These are phyloP conservation scores for Lachancea sp. DNA, from an alignment of 805 yeast species.

Conservation along the genomic window DNA sequence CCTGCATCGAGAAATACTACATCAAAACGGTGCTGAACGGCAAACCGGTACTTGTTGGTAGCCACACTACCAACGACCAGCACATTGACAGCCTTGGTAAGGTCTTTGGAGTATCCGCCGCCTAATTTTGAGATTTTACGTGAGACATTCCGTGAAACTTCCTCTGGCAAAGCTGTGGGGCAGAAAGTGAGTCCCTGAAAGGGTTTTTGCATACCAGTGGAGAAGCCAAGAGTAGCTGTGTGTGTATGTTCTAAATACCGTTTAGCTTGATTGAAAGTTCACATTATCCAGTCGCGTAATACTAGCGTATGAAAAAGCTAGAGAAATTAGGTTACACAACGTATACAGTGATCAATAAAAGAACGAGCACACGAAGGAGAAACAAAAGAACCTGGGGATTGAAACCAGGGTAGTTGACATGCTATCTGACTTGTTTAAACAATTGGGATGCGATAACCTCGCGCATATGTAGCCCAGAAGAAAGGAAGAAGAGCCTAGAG, in stretches of 20 bases:
- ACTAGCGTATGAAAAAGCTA: too few species aligned
- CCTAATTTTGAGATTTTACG: conserved; percentile 49
- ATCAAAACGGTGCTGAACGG: conserved; percentile 26
- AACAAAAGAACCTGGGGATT: too few species aligned
- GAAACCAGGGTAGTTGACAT: too few species aligned
- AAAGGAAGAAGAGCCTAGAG: too few species aligned
- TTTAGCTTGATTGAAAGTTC: not conserved
- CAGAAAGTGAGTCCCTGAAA: conserved; percentile 47
- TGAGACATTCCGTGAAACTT: conserved; percentile 39
- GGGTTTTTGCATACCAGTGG: conserved; percentile 26
- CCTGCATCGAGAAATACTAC: conserved; percentile 20
- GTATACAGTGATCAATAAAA: too few species aligned
- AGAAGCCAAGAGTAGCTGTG: not conserved
- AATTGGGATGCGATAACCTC: too few species aligned
- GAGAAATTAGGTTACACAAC: too few species aligned
- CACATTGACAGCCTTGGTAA: conserved; percentile 55
- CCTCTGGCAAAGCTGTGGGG: conserved; percentile 45
- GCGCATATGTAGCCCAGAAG: too few species aligned
- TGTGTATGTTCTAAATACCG: not conserved
- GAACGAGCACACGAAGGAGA: too few species aligned
- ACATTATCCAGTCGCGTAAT: too few species aligned
- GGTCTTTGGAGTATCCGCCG: conserved; percentile 48
- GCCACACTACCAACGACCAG: conserved; percentile 49
- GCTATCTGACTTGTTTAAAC: too few species aligned
- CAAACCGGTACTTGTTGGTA: conserved; percentile 27